phyloP scores from a whole-genome alignment of 129 eudicot genomes.

The Glebionis coronaria region DNA sequence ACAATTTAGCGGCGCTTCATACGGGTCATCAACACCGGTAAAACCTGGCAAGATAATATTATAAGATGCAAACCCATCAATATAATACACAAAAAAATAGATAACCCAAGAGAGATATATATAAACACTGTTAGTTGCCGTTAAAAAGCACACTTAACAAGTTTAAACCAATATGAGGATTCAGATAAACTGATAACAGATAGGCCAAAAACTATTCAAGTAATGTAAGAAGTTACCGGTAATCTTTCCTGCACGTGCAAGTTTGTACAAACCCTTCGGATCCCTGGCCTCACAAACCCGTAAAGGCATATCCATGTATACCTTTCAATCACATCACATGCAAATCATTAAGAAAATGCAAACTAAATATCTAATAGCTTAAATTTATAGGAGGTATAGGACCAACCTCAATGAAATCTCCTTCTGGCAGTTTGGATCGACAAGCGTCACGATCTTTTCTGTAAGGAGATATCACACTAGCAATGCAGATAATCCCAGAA shows the following conservation, averaged over 20 bases:
- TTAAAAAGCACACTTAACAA: not conserved
- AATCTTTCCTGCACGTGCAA: constrained; percentile 94
- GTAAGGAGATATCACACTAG: constrained; percentile 95
- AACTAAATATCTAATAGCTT: not conserved
- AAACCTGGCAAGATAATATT: constrained; percentile 57
- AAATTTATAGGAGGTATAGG: constrained; percentile 1
- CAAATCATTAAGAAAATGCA: constrained; percentile 9
- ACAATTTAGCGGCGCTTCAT: constrained; percentile 73
- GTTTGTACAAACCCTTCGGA: constrained; percentile 93
- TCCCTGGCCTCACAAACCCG: constrained; percentile 93
- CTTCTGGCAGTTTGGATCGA: constrained; percentile 70
- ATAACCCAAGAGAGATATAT: not conserved
- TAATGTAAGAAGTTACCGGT: constrained; percentile 46
- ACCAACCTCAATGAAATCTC: constrained; percentile 89
- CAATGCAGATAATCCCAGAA: constrained; percentile 95
- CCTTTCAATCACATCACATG: constrained; percentile 36
- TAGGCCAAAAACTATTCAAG: not conserved
- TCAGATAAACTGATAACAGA: not conserved
- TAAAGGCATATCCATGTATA: constrained; percentile 87
- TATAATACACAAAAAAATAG: not conserved
- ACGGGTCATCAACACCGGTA: constrained; percentile 95
- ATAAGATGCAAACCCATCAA: not conserved
- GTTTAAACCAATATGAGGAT: not conserved
- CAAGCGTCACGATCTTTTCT: constrained; percentile 85
- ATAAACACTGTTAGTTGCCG: not conserved